Evolutionary conservation across 306 rosid genomes (phyloP).

Genomic region (Cicer judaicum): DNA sequence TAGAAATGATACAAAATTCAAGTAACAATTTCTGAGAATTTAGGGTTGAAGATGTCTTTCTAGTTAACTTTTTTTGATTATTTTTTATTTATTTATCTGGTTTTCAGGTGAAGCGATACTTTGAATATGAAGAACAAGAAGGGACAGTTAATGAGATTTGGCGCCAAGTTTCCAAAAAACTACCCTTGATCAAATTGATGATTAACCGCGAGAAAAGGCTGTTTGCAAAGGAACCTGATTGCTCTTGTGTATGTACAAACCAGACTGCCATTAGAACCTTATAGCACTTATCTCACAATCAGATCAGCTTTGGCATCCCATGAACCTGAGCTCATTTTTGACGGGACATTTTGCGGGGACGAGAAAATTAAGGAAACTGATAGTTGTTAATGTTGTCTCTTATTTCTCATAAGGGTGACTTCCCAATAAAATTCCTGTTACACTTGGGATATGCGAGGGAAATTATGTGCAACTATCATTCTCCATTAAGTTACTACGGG

Average conservation of each 20-base stretch:
- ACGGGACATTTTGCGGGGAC: background rate
- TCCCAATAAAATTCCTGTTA: background rate
- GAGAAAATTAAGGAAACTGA: constrained; percentile 30
- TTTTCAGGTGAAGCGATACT: constrained; percentile 82
- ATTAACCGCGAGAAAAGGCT: constrained; percentile 80
- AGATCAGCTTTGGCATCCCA: constrained; percentile 18
- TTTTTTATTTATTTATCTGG: constrained; percentile 6
- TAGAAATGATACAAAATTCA: background rate
- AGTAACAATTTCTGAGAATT: background rate
- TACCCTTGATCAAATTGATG: constrained; percentile 78
- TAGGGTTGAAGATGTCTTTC: background rate
- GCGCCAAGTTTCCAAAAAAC: constrained; percentile 85
- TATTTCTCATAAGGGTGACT: constrained; percentile 27
- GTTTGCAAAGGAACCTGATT: constrained; percentile 60
- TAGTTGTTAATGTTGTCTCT: constrained; percentile 36
- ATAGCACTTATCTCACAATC: constrained; percentile 35
- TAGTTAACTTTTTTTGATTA: background rate
- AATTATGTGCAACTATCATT: constrained; percentile 28
- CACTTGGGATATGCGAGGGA: constrained; percentile 15
- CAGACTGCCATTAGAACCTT: constrained; percentile 48
- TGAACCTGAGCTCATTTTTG: constrained; percentile 36
- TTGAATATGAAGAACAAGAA: constrained; percentile 61
- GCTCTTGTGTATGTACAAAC: constrained; percentile 84
- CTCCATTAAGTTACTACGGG: constrained; percentile 21
- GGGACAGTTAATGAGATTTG: constrained; percentile 83